These are phyloP conservation scores for Triticum dicoccoides DNA, from an alignment of 176 grass and related monocot genomes.

Conservation along the genomic window DNA sequence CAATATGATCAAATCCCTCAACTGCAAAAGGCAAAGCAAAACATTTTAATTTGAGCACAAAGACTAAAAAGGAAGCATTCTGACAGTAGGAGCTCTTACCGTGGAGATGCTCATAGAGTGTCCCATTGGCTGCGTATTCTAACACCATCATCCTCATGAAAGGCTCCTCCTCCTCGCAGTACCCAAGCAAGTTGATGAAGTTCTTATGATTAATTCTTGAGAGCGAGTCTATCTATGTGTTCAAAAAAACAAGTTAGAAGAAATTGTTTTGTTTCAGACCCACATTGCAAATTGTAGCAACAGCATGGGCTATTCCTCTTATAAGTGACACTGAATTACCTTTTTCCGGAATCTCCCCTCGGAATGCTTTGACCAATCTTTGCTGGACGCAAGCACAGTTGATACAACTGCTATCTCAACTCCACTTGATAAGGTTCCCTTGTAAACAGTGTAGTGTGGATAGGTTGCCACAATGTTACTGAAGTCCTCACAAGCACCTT, in stretches of 20 bases:
- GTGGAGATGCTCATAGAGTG: constrained; percentile 92
- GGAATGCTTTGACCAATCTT: constrained; percentile 86
- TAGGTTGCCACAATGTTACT: constrained; percentile 82
- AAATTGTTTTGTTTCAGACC: constrained; percentile 15
- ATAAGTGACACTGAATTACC: constrained; percentile 40
- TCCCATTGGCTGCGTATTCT: constrained; percentile 86
- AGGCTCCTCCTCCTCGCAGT: constrained; percentile 88
- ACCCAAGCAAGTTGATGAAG: constrained; percentile 91
- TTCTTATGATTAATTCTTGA: constrained; percentile 99
- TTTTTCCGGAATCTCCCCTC: constrained; percentile 90
- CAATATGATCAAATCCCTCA: constrained; percentile 88
- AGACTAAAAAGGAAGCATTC: not conserved
- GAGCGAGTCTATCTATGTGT: constrained; percentile 78
- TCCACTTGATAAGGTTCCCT: constrained; percentile 95
- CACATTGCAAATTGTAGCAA: constrained; percentile 15
- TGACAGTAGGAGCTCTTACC: constrained; percentile 41
- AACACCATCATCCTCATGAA: constrained; percentile 99
- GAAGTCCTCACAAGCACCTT: constrained; percentile 96
- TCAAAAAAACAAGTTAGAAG: constrained; percentile 33
- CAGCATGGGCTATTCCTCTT: not conserved
- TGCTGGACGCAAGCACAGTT: constrained; percentile 49
- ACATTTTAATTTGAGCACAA: constrained; percentile 23
- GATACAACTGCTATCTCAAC: constrained; percentile 95
- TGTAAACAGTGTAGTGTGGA: constrained; percentile 81
- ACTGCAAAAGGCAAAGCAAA: constrained; percentile 47